Evolutionary conservation across 441 rosid species (phyloP).

Genomic region (Bruguiera hainesii): DNA sequence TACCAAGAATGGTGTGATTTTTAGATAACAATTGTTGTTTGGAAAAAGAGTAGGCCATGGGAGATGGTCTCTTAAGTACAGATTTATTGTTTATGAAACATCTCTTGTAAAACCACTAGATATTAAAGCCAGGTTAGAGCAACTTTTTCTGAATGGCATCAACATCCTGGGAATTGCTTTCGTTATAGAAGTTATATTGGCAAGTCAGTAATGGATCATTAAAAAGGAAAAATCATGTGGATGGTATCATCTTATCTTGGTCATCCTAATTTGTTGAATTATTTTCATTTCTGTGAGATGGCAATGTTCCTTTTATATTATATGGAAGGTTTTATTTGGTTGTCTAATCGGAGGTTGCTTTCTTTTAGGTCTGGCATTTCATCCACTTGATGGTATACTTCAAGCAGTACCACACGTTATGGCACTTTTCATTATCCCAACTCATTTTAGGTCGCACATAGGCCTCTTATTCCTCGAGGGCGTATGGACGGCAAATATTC

Average conservation of each 20-base stretch:
- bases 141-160: no score
- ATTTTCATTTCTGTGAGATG: background rate
- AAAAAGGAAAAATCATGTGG: no score
- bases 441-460: constrained; percentile 70
- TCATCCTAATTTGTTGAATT: background rate
- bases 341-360: constrained; percentile 8
- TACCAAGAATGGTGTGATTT: no score
- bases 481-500: constrained; percentile 89
- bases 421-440: constrained; percentile 72
- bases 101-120: no score
- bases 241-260: background rate
- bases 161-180: no score
- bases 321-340: background rate
- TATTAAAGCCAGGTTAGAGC: no score
- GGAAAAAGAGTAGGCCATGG: no score
- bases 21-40: no score
- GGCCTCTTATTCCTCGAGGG: constrained; percentile 76
- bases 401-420: constrained; percentile 87
- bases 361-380: constrained; percentile 80
- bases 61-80: no score
- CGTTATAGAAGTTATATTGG: no score
- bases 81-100: no score
- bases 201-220: no score
- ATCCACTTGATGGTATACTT: constrained; percentile 92
- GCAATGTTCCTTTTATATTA: background rate